Base-by-base conservation (phyloP, 139 green algal genomes). In the Volvox reticuliferus region DNA sequence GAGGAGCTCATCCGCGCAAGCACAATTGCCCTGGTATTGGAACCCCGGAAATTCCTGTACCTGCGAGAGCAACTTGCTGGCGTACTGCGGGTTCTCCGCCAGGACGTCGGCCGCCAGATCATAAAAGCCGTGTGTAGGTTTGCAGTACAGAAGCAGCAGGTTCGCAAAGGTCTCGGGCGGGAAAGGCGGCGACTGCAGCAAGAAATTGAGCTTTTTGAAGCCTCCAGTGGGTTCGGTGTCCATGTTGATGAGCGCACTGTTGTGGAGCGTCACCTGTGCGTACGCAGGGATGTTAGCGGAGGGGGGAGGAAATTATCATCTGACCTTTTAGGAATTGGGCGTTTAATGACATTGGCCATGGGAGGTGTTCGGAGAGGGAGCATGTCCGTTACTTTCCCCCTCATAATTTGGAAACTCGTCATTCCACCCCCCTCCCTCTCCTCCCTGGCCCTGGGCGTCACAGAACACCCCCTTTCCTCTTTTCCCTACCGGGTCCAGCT, bases 201-300 rank as follows among this genome's bases (percentile, higher is more conserved):
- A 94, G 93, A 98, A 97, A 73, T 97, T 97, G 73, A 99, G 96
- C 94, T 98, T 99, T n/a, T 96, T 95, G 92, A 99, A 97, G 24
- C 94, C 95, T 24, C 86, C 92, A 17, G 93, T 94, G 13, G 96
- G 94, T 73, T 98, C 95, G 1, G 71, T 89, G 78, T 97, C 95
- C 94, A 97, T 97, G 89, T 95, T 94, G 79, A 98, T 94, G 17
- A 99, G 94, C 21, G 96, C 97, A n/a, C 91, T 93, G 95, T 99
- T 99, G 95, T 99, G 97, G 63, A 99, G 93, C 16, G 96, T 98
- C 22, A 99, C 94, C 94, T 96, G 89, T 32, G 32, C 44, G 44
- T 55, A 5, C 5, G 44, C 9, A 9, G 44, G 44, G 5, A 55
- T 55, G 5, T 5, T 14, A 55, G 44, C 44, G 9, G 44, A 55